Evolutionary conservation across 2,329 filamentous ascomycete genomes (phyloP), one percentile per base, ranked within the genome.

Genomic region (Ceratocystis lukuohia): DNA sequence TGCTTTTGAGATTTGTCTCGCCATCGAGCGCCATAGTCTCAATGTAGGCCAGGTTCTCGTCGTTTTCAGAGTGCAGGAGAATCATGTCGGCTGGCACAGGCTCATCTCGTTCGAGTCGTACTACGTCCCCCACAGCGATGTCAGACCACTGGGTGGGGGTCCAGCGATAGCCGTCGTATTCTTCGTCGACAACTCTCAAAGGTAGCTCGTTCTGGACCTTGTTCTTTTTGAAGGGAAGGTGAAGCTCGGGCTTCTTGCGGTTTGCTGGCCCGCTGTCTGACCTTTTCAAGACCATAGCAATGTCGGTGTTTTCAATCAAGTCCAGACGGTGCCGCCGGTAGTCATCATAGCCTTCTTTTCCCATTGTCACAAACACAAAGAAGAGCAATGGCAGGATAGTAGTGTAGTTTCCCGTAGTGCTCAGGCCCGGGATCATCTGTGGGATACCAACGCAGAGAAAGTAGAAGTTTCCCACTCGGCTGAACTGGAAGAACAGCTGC

Each of bases 311-410:
- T 75, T 96, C 91, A 25, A 88, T 83, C 71, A 87, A 91, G 72
- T 96, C 91, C 61, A 95, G 79, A 17, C 88, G 82, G 75, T 94
- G 88, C 68, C 91, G 81, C 71, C 88, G 84, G 71, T 88, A 86
- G 74, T 96, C 91, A 73, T 96, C 91, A 71, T 90, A 94, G 0
- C 90, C 91, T 76, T 96, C 91, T 73, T 96, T 96, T 33, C 81
- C 81, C 71, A 96, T 88, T 0, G 90, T 94, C 67, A 96, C 79
- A 45, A 85, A 79, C 50, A 96, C 88, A 73, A 91, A 91, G 74
- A 91, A 88, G 68, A 88, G 73, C 25, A 91, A 76, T 0, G 88
- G 88, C 37, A 90, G 78, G 70, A 91, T 85, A 1, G 88, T 91
- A 3, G 88, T 91, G 71, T 84, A 90, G 48, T 75, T 86, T 73